Conservation (phyloP, 2,329 filamentous ascomycete genomes). For the Diplodia corticola region DNA sequence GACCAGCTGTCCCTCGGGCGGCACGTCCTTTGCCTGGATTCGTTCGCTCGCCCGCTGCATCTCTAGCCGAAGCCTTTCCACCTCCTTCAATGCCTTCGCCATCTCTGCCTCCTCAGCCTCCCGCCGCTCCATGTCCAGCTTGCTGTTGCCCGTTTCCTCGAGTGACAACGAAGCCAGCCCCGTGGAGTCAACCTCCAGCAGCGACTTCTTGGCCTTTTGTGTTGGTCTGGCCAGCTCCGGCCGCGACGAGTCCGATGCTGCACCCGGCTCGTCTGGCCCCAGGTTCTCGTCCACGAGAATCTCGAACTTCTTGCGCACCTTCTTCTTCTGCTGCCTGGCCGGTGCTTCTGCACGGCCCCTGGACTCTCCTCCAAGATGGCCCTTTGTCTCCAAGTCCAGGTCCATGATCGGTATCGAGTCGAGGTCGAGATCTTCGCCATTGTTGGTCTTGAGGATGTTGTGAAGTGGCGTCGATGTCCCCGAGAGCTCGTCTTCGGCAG, state of each 20-base stretch:
- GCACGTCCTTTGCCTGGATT: constrained; percentile 69
- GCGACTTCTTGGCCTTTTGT: constrained; percentile 57
- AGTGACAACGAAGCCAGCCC: constrained; percentile 73
- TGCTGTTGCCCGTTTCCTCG: constrained; percentile 48
- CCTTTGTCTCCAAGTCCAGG: constrained; percentile 65
- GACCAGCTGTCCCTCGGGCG: constrained; percentile 65
- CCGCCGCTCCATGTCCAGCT: constrained; percentile 64
- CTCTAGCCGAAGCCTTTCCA: constrained; percentile 81
- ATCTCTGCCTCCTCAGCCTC: constrained; percentile 84
- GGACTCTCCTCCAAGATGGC: constrained; percentile 8
- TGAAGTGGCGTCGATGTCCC: constrained; percentile 75
- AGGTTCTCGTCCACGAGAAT: constrained; percentile 52
- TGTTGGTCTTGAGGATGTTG: constrained; percentile 66
- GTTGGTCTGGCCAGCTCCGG: constrained; percentile 34
- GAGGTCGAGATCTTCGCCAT: constrained; percentile 78
- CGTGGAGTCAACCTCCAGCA: constrained; percentile 86
- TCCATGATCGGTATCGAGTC: constrained; percentile 97
- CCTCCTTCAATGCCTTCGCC: constrained; percentile 81
- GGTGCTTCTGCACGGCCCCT: not conserved
- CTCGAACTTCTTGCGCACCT: constrained; percentile 43
- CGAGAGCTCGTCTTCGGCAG: constrained; percentile 49
- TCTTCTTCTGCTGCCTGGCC: constrained; percentile 28
- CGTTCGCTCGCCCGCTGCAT: constrained; percentile 83
- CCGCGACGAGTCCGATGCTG: constrained; percentile 30
- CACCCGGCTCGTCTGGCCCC: constrained; percentile 35